Evolutionary conservation across 495 filamentous ascomycete genomes (phyloP), one percentile per base, ranked within the genome.

Genomic region (Neurospora sp.): DNA sequence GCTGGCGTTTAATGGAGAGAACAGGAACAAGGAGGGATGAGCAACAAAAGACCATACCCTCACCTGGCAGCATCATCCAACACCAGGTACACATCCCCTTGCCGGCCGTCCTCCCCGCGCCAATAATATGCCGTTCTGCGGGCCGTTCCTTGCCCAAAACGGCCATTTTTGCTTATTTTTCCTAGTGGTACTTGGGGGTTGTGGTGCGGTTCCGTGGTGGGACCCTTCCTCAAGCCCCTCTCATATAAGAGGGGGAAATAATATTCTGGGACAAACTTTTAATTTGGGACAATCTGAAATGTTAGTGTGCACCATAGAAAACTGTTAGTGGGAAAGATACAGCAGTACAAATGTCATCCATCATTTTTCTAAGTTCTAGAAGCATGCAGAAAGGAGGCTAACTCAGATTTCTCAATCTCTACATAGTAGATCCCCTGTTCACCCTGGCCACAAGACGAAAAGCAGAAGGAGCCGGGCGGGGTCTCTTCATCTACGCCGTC

Each of bases 401-500:
- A 76, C 6, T 39, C 10, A 1, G 4, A n/a, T n/a, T 15, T 8
- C 38, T 70, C 17, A 31, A 70, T 9, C 3, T 36, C 24, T 38
- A 70, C n/a, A n/a, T n/a, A n/a, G n/a, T n/a, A n/a, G 40, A 42
- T 13, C 17, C 40, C 40, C 40, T 43, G 40, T 7, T 43, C 40
- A 4, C 40, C 40, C 40, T 90, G 89, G 88, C 78, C 86, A 0
- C 78, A 76, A 13, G 86, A 90, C 43, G 78, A 78, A 19, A 83
- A 83, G 66, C 54, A 84, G 54, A 88, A 84, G 76, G 82, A 87
- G 74, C 79, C 89, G 39, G 88, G 88, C 2, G 31, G 31, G 31
- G 31, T 31, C 75, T 76, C 28, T 83, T 76, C 40, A 73, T 70
- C 6, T 74, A 79, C 24, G 70, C 79, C 1, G 79, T 78, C 21